phyloP scores from a whole-genome alignment of 352 stramenopile species.

The Phytophthora pluvialis region DNA sequence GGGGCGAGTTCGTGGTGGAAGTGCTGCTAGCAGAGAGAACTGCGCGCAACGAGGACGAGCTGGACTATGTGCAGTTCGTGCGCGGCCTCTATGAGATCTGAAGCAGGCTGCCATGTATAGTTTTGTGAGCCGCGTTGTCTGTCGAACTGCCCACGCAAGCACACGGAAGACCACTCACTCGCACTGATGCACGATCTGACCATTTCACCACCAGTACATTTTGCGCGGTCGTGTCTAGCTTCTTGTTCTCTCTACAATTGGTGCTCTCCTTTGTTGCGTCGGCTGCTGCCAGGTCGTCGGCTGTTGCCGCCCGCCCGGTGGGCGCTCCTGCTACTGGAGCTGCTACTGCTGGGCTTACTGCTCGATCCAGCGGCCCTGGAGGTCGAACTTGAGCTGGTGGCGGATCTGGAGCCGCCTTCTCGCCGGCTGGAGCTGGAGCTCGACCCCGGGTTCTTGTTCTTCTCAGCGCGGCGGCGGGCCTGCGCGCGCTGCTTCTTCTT shows the following conservation, averaged over 20 bases:
- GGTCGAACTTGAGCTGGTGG: constrained; percentile 30
- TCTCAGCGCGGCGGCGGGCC: constrained; percentile 64
- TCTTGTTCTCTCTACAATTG: constrained; percentile 30
- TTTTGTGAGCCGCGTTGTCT: constrained; percentile 13
- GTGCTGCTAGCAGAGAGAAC: constrained; percentile 35
- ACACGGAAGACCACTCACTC: constrained; percentile 16
- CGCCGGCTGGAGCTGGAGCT: constrained; percentile 24
- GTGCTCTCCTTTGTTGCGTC: constrained; percentile 37
- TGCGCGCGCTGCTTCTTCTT: constrained; percentile 73
- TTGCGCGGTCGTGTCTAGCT: constrained; percentile 14
- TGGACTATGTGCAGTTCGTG: constrained; percentile 41
- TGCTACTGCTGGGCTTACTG: constrained; percentile 40
- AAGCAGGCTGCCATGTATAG: constrained; percentile 9
- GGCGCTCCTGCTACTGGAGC: constrained; percentile 36
- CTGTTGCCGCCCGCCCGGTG: constrained; percentile 30
- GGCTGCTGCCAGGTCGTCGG: constrained; percentile 38
- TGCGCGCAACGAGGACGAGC: constrained; percentile 36
- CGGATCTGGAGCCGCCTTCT: constrained; percentile 31
- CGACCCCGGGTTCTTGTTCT: constrained; percentile 49
- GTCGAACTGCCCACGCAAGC: constrained; percentile 19
- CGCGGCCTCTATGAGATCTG: constrained; percentile 38
- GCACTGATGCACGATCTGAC: constrained; percentile 15
- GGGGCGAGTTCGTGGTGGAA: constrained; percentile 38
- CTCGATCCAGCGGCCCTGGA: constrained; percentile 32
- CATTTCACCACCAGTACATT: constrained; percentile 28